Base-by-base conservation (phyloP, 2,329 filamentous ascomycete species). In the Metarhizium guizhouense region DNA sequence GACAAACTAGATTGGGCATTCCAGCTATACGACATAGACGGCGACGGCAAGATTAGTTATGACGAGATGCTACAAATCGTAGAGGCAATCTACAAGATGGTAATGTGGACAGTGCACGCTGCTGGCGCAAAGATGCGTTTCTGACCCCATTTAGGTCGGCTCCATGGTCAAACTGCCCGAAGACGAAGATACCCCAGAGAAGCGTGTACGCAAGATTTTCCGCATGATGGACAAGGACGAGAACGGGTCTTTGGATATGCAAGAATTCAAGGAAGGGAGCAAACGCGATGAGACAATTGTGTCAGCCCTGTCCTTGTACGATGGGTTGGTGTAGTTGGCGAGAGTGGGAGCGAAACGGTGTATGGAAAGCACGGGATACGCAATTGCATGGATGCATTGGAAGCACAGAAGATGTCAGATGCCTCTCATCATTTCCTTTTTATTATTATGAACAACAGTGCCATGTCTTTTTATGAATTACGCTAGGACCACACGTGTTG, bases 211-310 rank as follows among this genome's bases (percentile, higher is more conserved):
- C 74, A 99, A 99, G 80, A 97, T 99, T 72, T 99, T 99, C 80
- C 82, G 87, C 67, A 97, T 97, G 94, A 99, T 99, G 94, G 94
- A 99, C 79, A 99, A 99, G 81, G 94, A 99, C 71, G 93, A 97
- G 77, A 97, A 97, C 70, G 94, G 93, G 64, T 95, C 89, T 68
- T 76, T 99, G 65, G 93, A 97, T 71, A 93, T 96, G 82, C 87
- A 92, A 59, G 94, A 99, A 72, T 99, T 99, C 80, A 97, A 97
- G 76, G 94, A 99, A 76, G 94, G 94, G 63, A 96, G 91, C 77
- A 96, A 97, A 79, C 88, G 92, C 58, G 94, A 99, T 74, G 93
- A 97, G 77, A 99, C 94, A 10, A 99, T 99, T 68, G 94, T 99
- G 57, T 97, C 93, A 54, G 94, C 94, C 38, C 78, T 99, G 67